A percentile compares a stretch with the other conserved stretches of the same genome.
phyloP scores from a whole-genome alignment of 352 stramenopile genomes.

The Phytophthora sp. region DNA sequence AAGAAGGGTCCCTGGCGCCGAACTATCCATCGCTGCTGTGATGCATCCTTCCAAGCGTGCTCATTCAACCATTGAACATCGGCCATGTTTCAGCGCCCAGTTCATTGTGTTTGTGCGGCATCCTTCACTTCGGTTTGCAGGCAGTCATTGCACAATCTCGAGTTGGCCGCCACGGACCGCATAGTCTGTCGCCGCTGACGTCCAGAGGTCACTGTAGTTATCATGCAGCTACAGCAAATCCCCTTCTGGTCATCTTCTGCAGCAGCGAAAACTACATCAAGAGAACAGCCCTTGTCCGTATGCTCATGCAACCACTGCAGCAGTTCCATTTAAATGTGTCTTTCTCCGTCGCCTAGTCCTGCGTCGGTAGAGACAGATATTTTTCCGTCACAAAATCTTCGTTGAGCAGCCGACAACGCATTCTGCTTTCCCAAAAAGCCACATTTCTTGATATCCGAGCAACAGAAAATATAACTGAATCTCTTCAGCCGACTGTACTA shows the following conservation, averaged over 20 bases:
- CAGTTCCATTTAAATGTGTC: neutral
- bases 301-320: conserved; percentile 4
- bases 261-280: neutral
- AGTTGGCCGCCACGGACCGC: conserved; percentile 7
- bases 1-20: too few relatives aligned
- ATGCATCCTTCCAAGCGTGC: too few relatives aligned
- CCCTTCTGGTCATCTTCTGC: conserved; percentile 13
- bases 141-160: conserved; percentile 18
- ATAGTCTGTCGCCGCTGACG: conserved; percentile 12
- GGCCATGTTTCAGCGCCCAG: too few relatives aligned
- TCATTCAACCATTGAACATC: too few relatives aligned
- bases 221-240: conserved; percentile 17
- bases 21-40: too few relatives aligned
- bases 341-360: neutral
- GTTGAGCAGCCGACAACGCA: neutral
- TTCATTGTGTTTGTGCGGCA: conserved; percentile 8
- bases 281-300: neutral
- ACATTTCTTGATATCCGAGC: neutral
- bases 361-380: too few relatives aligned
- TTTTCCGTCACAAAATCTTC: too few relatives aligned
- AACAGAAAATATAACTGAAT: neutral
- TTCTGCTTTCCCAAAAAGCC: neutral
- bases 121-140: conserved; percentile 18
- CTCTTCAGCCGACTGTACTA: neutral
- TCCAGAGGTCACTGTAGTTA: conserved; percentile 14